Base-by-base conservation (phyloP, 768 basidiomycete species). In the Kwoniella mangroviensis region DNA sequence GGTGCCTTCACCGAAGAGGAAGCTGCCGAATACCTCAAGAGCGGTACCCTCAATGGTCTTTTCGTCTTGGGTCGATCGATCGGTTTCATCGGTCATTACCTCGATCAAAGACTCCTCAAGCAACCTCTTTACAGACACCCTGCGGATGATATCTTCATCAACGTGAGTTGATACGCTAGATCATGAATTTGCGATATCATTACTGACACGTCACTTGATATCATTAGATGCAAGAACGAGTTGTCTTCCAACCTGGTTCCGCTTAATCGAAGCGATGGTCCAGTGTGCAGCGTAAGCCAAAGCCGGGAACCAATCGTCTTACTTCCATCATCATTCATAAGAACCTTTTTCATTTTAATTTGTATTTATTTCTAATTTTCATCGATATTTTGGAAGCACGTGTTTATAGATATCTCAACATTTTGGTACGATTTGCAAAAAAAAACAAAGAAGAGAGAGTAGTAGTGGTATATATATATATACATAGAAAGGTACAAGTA, bases 61-160 rank as follows among this genome's bases (percentile, higher is more conserved):
- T 98, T 98, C 85, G 96, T 99, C 56, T 90, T 98, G 65, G 96
- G 96, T 57, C 92, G 96, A 75, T 93, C 92, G 83, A 97, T 97
- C 83, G 96, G 95, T 74, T 97, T 98, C 88, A 94, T 96, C 78
- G 94, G 94, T 51, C 93, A 93, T 86, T 92, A 92, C 82, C 89
- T 94, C 59, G 96, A 98, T 86, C 96, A 98, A 88, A 95, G 94
- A 88, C 88, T 94, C 75, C 89, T 96, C 81, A 89, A 91, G 71
- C 93, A 93, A 45, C 92, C 93, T 54, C 86, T 98, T 63, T 96
- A 98, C 89, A 90, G 94, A 62, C 69, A 79, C 70, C 76, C 76
- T 45, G 73, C 71, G 28, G 77, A 79, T 55, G 77, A 79, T 66
- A 76, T 79, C 71, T 75, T 74, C 72, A 73, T 73, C 60, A 73